phyloP scores from a whole-genome alignment of 768 basidiomycete species.

The Ramaria sp. region DNA sequence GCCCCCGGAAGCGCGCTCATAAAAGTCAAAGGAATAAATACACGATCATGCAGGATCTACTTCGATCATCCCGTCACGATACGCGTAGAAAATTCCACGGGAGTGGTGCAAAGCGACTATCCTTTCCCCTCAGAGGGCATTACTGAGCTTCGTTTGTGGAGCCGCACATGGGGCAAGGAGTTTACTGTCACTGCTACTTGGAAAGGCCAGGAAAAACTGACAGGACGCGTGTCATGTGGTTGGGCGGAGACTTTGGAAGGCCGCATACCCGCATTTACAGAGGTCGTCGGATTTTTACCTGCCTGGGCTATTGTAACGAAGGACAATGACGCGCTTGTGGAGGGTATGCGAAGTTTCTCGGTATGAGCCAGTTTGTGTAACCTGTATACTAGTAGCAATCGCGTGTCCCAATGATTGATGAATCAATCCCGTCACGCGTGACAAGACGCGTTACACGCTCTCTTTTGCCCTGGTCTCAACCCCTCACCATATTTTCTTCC shows the following conservation, averaged over 20 bases:
- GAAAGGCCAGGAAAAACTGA: constrained; percentile 19
- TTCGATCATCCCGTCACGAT: constrained; percentile 43
- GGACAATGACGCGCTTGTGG: constrained; percentile 45
- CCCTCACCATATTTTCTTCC: background rate
- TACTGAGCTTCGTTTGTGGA: constrained; percentile 44
- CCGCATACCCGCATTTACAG: constrained; percentile 62
- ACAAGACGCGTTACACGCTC: background rate
- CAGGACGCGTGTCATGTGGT: constrained; percentile 46
- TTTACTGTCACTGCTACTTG: constrained; percentile 47
- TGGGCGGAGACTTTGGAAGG: constrained; percentile 56
- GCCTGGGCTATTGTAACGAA: constrained; percentile 59
- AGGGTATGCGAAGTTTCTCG: constrained; percentile 31
- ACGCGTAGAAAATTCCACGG: constrained; percentile 26
- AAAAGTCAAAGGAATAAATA: constrained; percentile 43
- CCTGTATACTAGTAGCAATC: background rate
- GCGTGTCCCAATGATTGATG: background rate
- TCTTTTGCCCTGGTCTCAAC: background rate
- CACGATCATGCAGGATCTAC: constrained; percentile 51
- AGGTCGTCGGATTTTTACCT: constrained; percentile 52
- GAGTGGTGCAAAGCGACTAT: constrained; percentile 16
- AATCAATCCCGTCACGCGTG: background rate
- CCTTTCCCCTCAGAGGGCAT: constrained; percentile 20
- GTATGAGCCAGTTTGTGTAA: constrained; percentile 13
- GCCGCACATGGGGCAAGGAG: constrained; percentile 42
- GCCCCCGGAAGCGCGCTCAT: constrained; percentile 38